phyloP scores from a whole-genome alignment of 129 eudicot genomes.

The Artemisia annua region DNA sequence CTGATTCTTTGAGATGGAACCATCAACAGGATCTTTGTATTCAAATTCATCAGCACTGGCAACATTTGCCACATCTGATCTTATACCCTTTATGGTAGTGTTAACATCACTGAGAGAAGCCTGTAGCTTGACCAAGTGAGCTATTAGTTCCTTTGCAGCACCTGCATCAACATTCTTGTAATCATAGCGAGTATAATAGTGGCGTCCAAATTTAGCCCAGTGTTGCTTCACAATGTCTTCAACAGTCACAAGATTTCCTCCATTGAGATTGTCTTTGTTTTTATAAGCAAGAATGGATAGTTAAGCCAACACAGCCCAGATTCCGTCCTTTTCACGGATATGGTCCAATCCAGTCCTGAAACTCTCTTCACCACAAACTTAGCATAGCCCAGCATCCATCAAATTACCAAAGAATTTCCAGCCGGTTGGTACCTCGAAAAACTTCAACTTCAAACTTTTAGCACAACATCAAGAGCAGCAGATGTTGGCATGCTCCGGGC shows the following conservation, averaged over 20 bases:
- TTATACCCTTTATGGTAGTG: slow-evolving; percentile 54
- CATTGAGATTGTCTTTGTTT: slow-evolving; percentile 60
- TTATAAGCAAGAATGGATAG: slow-evolving; percentile 75
- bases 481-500: slow-evolving; percentile 99
- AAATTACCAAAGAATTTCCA: slow-evolving; percentile 95
- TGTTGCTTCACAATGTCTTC: slow-evolving; percentile 75
- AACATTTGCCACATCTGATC: slow-evolving; percentile 65
- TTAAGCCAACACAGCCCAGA: slow-evolving; percentile 95
- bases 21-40: slow-evolving; percentile 95
- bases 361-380: slow-evolving; percentile 96
- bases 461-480: slow-evolving; percentile 99
- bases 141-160: slow-evolving; percentile 88
- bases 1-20: slow-evolving; percentile 83
- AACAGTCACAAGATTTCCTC: slow-evolving; percentile 76
- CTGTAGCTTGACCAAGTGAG: slow-evolving; percentile 74
- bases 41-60: slow-evolving; percentile 78
- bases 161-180: slow-evolving; percentile 94
- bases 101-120: slow-evolving; percentile 59
- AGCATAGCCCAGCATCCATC: slow-evolving; percentile 89
- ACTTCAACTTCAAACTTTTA: slow-evolving; percentile 43
- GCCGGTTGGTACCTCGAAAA: slow-evolving; percentile 68
- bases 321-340: slow-evolving; percentile 83
- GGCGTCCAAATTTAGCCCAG: slow-evolving; percentile 80
- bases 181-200: slow-evolving; percentile 85
- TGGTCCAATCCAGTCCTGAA: slow-evolving; percentile 93